Conservation (phyloP, 2,329 filamentous ascomycete genomes). For the Fusarium sp. region DNA sequence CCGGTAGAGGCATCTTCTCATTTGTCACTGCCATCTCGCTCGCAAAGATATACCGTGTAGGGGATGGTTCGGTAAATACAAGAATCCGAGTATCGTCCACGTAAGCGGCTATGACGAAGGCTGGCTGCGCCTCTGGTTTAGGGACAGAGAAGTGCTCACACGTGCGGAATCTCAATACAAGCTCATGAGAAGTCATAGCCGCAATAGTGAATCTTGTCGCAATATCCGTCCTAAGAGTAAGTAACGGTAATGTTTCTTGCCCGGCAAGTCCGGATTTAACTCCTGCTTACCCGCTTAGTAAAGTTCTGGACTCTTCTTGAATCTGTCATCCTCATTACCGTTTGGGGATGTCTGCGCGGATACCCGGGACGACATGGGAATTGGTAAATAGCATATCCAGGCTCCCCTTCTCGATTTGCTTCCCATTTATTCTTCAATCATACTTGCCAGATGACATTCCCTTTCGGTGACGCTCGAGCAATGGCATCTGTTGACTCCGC, state of each 20-base stretch:
- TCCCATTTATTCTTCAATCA: neutral
- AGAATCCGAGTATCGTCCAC: neutral
- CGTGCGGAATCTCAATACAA: neutral
- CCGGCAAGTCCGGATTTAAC: neutral
- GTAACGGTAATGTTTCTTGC: neutral
- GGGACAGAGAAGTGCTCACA: neutral
- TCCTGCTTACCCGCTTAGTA: neutral
- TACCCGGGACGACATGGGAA: neutral
- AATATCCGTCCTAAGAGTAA: neutral
- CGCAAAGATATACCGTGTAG: neutral
- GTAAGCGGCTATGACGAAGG: neutral
- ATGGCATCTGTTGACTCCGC: neutral
- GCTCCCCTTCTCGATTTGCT: neutral
- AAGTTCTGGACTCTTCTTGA: neutral
- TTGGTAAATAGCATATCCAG: neutral
- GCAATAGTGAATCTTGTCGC: neutral
- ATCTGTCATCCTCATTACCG: neutral
- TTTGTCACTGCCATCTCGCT: neutral
- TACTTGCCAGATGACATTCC: neutral
- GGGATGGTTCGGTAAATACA: neutral
- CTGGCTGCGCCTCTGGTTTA: neutral
- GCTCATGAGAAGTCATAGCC: neutral
- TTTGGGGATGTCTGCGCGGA: neutral
- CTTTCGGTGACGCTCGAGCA: neutral
- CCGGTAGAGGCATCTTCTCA: neutral